Base-by-base conservation (phyloP, 78 protist species). In the Dictyostelium brefeldianum region DNA sequence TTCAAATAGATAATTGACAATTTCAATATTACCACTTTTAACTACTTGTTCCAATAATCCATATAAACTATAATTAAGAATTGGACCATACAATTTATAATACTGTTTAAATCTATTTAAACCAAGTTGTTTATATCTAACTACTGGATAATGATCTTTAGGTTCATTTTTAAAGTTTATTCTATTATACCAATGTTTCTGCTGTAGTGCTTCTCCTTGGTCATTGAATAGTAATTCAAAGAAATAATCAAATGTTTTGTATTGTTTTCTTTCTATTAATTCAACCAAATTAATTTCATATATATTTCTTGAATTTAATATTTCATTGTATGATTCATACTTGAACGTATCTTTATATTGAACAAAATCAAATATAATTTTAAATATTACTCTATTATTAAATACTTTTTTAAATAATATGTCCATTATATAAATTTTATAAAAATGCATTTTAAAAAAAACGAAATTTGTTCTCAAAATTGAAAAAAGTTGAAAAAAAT, bases 1-100 rank as follows among this genome's bases (percentile, higher is more conserved):
- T 36, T 36, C 43, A 36, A 36, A 36, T 2, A 59, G 7, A 59
- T 15, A 59, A 22, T 59, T 59, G 2, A 59, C 3, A 59, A 59
- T 59, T 59, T 59, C 69, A 59, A 59, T 59, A 59, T 59, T 59
- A 22, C 69, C 69, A 59, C 69, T 59, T 22, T 59, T 59, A 59
- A 59, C 43, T 36, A 36, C 43, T 3, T 36, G 1, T 36, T 2
- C n/a, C n/a, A n/a, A n/a, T n/a, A n/a, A n/a, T n/a, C n/a, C n/a
- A n/a, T n/a, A n/a, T 2, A 51, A 51, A 51, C 1, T 4, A 10
- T 4, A 12, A 0, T 11, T 11, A 4, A 1, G 10, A 15, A 1
- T 18, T 51, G 17, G 5, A 6, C 65, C 65, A 57, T 57, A 57
- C 5, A 57, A 1, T 57, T 57, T n/a, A 57, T 8, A n/a, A 11